Percentiles rank a stretch among this genome's conserved stretches.
Conservation (phyloP, 1,284 basidiomycete genomes). For the Cutaneotrichosporon cutaneum region DNA sequence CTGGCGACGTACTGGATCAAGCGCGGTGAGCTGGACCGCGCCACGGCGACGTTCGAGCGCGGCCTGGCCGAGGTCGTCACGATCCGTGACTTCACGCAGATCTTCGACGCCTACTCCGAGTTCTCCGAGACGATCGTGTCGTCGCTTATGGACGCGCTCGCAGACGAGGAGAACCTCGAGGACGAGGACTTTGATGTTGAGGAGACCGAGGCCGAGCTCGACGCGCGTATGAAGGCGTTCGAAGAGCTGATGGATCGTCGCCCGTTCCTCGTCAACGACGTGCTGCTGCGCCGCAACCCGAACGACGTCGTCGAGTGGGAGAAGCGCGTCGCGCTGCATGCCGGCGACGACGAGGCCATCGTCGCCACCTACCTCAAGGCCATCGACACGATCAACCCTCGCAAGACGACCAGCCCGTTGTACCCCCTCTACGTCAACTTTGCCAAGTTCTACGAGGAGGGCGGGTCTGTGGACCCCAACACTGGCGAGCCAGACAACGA, state of each 20-base stretch:
- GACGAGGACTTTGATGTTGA: constrained; percentile 69
- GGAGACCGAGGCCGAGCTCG: constrained; percentile 82
- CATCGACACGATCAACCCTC: constrained; percentile 81
- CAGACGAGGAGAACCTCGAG: constrained; percentile 58
- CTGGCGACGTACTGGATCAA: constrained; percentile 99
- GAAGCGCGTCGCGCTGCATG: constrained; percentile 92
- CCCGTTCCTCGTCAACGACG: constrained; percentile 96
- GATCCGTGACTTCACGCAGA: constrained; percentile 95
- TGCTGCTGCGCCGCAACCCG: constrained; percentile 87
- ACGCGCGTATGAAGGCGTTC: constrained; percentile 86
- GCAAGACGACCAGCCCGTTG: constrained; percentile 87
- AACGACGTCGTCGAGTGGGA: constrained; percentile 99
- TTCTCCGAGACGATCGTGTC: constrained; percentile 89
- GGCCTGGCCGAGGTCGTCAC: constrained; percentile 85
- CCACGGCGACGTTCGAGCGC: constrained; percentile 80
- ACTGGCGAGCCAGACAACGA: constrained; percentile 66
- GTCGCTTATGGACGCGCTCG: constrained; percentile 84
- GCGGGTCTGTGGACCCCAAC: constrained; percentile 62
- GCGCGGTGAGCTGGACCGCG: constrained; percentile 88
- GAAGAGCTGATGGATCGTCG: constrained; percentile 92
- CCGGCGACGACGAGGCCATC: constrained; percentile 89
- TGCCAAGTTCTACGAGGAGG: constrained; percentile 96
- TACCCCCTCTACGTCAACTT: constrained; percentile 92
- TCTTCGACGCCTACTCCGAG: constrained; percentile 95
- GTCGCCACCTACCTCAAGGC: constrained; percentile 90